Evolutionary conservation across 2,329 filamentous ascomycete genomes (phyloP).

Genomic region (Akanthomyces muscarius): DNA sequence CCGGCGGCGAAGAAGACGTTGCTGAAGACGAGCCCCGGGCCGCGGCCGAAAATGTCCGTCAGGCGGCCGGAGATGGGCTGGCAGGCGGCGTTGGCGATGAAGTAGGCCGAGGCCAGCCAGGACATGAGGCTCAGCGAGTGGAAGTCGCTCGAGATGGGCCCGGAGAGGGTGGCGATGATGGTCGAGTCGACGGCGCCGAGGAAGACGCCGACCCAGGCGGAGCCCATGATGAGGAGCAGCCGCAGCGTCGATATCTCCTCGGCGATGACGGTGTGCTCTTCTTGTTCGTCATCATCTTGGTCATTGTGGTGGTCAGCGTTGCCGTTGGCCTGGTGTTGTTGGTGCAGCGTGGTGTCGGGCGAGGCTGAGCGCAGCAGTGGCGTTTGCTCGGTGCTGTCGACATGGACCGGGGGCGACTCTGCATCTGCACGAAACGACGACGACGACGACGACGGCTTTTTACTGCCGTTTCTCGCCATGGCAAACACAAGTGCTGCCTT

Average conservation of each 20-base stretch:
- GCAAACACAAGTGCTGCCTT: not conserved
- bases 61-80: slow-evolving; percentile 81
- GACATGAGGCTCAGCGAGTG: slow-evolving; percentile 75
- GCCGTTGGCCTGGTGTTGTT: not conserved
- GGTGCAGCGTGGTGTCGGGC: not conserved
- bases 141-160: slow-evolving; percentile 79
- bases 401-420: not conserved
- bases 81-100: slow-evolving; percentile 82
- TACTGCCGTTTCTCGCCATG: not conserved
- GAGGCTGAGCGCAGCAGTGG: slow-evolving; percentile 1
- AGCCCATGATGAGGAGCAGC: slow-evolving; percentile 51
- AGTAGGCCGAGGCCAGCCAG: slow-evolving; percentile 83
- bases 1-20: slow-evolving; percentile 76
- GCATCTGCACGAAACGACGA: not conserved
- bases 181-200: slow-evolving; percentile 68
- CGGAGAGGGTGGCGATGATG: slow-evolving; percentile 80
- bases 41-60: slow-evolving; percentile 83
- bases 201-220: slow-evolving; percentile 58
- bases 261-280: slow-evolving; percentile 37
- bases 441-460: not conserved
- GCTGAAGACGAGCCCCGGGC: slow-evolving; percentile 72
- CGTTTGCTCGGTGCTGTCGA: slow-evolving; percentile 1
- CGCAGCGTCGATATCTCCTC: slow-evolving; percentile 45
- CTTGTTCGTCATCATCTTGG: not conserved
- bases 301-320: not conserved